Evolutionary conservation across 208 protist species (phyloP), one percentile per base, ranked within the genome.

Genomic region (Acanthamoeba culbertsoni): DNA sequence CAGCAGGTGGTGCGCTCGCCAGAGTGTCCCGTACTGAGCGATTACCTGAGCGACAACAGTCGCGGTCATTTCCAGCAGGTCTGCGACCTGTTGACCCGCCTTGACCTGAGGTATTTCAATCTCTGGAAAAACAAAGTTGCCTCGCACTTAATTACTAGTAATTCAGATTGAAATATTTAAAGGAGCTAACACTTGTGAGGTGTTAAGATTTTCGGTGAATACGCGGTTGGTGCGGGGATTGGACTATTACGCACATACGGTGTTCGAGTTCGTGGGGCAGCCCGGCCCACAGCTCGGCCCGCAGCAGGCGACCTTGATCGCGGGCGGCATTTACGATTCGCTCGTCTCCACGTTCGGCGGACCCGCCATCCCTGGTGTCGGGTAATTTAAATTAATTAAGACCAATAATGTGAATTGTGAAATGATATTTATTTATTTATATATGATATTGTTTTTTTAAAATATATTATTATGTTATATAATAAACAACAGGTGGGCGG

Each of bases 181-280:
- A n/a, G n/a, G 63, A 75, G 63, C 28, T 6, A 4, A 14, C 59
- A 26, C 28, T 14, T 37, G 63, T 33, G 35, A 42, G 12, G 63
- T 33, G 63, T 42, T 7, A 33, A n/a, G 31, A 5, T 96, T 95
- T 46, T 4, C 33, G 45, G 20, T 96, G 3, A 94, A 96, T 73
- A 37, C 93, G 26, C 57, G 37, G 35, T 35, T 96, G 16, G 94
- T 96, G 23, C 45, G 95, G 28, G 95, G 95, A 31, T 65, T 96
- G 7, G 95, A 96, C 75, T 96, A 96, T 45, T 96, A 96, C 92
- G 93, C 45, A 43, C 94, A 96, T 53, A 96, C 95, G 16, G 93
- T 96, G 46, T 96, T 96, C 93, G 95, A 96, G 65, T 90, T 96
- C 35, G 37, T 91, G 46, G 28, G 43, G 33, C 42, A 45, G 57